These are phyloP conservation scores for Termitomyces heimii DNA, from an alignment of 768 basidiomycete genomes.

Conservation along the genomic window DNA sequence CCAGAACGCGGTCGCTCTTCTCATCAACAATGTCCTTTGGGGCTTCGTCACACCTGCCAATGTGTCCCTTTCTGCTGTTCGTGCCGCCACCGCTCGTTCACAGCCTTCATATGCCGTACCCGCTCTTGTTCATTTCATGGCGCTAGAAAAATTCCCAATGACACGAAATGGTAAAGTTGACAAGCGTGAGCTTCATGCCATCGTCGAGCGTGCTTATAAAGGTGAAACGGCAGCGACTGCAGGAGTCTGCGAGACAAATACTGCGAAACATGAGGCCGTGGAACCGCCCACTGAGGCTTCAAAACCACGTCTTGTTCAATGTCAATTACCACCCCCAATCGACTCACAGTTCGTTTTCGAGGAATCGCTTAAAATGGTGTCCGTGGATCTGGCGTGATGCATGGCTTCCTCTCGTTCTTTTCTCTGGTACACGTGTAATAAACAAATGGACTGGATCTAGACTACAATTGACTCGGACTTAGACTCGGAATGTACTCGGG, in stretches of 20 bases:
- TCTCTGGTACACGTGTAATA: neutral
- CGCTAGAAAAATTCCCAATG: slow-evolving; percentile 42
- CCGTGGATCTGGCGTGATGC: slow-evolving; percentile 7
- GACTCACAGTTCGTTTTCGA: slow-evolving; percentile 10
- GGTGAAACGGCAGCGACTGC: neutral
- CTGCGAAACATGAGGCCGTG: neutral
- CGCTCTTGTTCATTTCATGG: slow-evolving; percentile 37
- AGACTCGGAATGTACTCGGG: neutral
- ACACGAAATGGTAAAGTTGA: slow-evolving; percentile 52
- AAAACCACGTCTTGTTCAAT: neutral
- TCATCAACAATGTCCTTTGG: slow-evolving; percentile 17
- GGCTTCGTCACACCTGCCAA: slow-evolving; percentile 14
- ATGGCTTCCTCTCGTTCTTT: neutral
- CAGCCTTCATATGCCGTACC: slow-evolving; percentile 61
- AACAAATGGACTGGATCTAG: neutral
- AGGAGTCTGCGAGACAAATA: neutral
- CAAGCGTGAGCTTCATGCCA: slow-evolving; percentile 30
- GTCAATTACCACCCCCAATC: neutral
- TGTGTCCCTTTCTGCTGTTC: slow-evolving; percentile 10
- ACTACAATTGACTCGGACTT: neutral
- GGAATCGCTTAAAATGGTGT: slow-evolving; percentile 12
- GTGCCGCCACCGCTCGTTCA: slow-evolving; percentile 19
- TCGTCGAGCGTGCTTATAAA: slow-evolving; percentile 6
- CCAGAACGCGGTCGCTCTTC: slow-evolving; percentile 14
- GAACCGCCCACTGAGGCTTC: neutral